Conservation (phyloP, 2,329 filamentous ascomycete genomes). For the Trichoderma sp. region DNA sequence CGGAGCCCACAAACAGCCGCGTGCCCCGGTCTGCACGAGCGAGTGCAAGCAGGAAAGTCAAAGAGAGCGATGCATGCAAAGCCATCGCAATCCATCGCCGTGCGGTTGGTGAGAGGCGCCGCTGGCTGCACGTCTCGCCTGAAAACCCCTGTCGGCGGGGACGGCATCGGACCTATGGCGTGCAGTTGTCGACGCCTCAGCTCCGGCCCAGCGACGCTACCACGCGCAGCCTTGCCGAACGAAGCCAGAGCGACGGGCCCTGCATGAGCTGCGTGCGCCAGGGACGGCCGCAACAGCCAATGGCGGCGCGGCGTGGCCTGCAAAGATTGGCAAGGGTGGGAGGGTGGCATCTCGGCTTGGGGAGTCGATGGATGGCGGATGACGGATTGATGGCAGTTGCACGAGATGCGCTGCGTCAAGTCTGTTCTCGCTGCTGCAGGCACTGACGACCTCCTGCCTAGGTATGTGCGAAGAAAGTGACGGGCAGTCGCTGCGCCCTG, state of each 20-base stretch:
- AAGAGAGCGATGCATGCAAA: background rate
- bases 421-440: background rate
- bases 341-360: background rate
- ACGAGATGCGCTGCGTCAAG: background rate
- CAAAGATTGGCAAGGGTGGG: background rate
- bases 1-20: slow-evolving; percentile 17
- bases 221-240: slow-evolving; percentile 30
- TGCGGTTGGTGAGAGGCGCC: background rate
- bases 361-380: slow-evolving; percentile 9
- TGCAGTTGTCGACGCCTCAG: slow-evolving; percentile 28
- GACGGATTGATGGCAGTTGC: slow-evolving; percentile 4
- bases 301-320: slow-evolving; percentile 1
- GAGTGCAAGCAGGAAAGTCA: background rate
- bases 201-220: slow-evolving; percentile 28
- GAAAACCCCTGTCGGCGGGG: slow-evolving; percentile 8
- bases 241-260: slow-evolving; percentile 26
- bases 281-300: slow-evolving; percentile 17
- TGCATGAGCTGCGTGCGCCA: slow-evolving; percentile 28
- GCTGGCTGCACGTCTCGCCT: slow-evolving; percentile 9
- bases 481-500: slow-evolving; percentile 21
- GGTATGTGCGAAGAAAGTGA: background rate
- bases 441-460: no score
- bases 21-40: background rate
- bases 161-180: slow-evolving; percentile 27
- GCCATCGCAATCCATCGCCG: background rate